Percentiles rank a stretch among this genome's conserved stretches.
Evolutionary conservation across 768 basidiomycete genomes (phyloP).

Genomic region (Suillus plorans): DNA sequence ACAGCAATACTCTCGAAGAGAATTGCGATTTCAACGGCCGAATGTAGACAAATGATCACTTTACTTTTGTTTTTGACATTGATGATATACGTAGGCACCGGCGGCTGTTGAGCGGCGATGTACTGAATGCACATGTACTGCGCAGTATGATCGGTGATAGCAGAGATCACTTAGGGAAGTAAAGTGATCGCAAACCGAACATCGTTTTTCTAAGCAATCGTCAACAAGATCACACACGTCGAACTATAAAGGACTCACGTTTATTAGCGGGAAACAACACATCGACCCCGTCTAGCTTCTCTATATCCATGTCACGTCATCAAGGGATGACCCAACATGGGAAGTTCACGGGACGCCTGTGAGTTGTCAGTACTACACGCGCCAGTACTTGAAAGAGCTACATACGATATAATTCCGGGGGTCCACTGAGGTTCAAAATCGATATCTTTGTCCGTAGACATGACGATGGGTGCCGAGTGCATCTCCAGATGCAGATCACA

Average conservation of each 20-base stretch:
- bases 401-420: not conserved
- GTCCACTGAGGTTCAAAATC: too few species aligned
- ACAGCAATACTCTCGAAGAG: not conserved
- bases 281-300: slow-evolving; percentile 2
- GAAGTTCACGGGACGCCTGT: slow-evolving; percentile 23
- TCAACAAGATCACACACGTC: not conserved
- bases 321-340: slow-evolving; percentile 23
- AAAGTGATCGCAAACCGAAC: not conserved
- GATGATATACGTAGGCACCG: not conserved
- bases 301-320: slow-evolving; percentile 3
- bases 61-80: not conserved
- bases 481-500: slow-evolving; percentile 28
- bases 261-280: not conserved
- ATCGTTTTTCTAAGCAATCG: not conserved
- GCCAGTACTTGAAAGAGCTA: not conserved
- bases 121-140: not conserved
- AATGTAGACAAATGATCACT: not conserved
- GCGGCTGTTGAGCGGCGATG: not conserved
- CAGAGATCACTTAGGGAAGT: not conserved
- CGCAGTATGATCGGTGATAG: not conserved
- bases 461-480: slow-evolving; percentile 33
- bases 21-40: not conserved
- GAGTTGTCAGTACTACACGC: not conserved
- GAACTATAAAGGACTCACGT: not conserved
- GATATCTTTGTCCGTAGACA: slow-evolving; percentile 11